Base-by-base conservation (phyloP, 129 eudicot species). In the Tagetes patula region DNA sequence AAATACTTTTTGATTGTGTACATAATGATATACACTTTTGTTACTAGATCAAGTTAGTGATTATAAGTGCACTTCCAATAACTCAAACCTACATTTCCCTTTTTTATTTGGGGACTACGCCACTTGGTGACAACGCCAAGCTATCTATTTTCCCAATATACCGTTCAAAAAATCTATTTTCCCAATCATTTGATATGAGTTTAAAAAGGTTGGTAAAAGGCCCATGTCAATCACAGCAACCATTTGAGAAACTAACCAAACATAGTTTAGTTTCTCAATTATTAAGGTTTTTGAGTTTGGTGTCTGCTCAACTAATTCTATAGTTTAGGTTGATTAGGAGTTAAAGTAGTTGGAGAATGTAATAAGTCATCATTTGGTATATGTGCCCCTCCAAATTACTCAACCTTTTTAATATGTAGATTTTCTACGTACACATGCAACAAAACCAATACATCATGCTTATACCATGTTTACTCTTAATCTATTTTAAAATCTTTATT, bases 261-360 rank as follows among this genome's bases (percentile, higher is more conserved):
- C 5, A 5, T 43, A 41, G 42, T 27, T 13, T 40, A 1, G 48
- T 43, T 43, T 43, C 11, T 41, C 55, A 58, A 11, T 20, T 33
- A 54, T 14, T 53, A 14, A 27, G 56, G 46, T 3, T 10, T 3
- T 10, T 12, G 40, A 10, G 37, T 47, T 73, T 74, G 78, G 78
- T 62, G 70, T 74, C 32, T 55, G 55, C 76, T 72, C 76, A 74
- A 48, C 78, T 50, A 74, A 74, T 39, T 62, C 31, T 37, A 11
- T 3, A 20, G 41, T 63, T 63, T 62, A 74, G 78, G 70, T 63
- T 48, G 50, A 74, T 47, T 74, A 37, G 61, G 71, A 62, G 47
- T 74, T 73, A 62, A 32, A 74, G 78, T 74, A 5, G 78, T 62
- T 74, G 40, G 62, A 46, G 39, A 74, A 61, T 49, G 61, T 74